Conservation (phyloP, 2,329 filamentous ascomycete genomes). For the Cordyceps cicadae region DNA sequence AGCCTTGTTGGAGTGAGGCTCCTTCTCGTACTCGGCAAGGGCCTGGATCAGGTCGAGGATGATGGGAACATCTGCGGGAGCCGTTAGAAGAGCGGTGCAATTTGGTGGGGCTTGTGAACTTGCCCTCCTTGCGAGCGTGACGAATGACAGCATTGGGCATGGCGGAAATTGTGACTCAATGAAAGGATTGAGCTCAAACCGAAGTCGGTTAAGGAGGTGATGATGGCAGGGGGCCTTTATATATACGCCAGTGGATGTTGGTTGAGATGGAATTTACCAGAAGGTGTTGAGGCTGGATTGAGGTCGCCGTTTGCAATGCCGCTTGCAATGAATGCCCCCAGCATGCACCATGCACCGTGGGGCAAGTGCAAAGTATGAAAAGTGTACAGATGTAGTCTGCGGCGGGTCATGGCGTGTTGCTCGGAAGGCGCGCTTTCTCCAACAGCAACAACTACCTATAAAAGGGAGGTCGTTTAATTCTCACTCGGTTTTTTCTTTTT, state of each 20-base stretch:
- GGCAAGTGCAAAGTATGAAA: no score
- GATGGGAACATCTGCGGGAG: slow-evolving; percentile 59
- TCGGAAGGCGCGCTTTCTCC: not conserved
- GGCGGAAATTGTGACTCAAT: not conserved
- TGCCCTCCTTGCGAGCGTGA: slow-evolving; percentile 11
- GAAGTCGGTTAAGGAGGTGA: not conserved
- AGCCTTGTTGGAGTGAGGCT: slow-evolving; percentile 64
- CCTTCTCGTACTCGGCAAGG: slow-evolving; percentile 81
- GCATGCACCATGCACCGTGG: no score
- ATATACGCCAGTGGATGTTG: not conserved
- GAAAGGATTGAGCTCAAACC: not conserved
- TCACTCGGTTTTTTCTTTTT: not conserved
- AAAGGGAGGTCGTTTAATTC: not conserved
- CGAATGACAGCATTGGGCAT: slow-evolving; percentile 7
- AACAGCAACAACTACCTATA: not conserved
- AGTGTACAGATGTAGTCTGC: no score
- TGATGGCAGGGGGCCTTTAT: not conserved
- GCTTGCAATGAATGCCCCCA: no score
- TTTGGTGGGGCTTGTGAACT: not conserved
- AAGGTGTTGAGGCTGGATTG: not conserved
- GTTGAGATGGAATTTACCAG: not conserved
- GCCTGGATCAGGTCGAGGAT: slow-evolving; percentile 78
- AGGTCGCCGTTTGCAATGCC: slow-evolving; percentile 7
- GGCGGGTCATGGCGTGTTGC: not conserved
- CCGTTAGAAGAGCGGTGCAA: not conserved